These are phyloP conservation scores for Aspergillus felis DNA, from an alignment of 2,329 filamentous ascomycete genomes.

Conservation along the genomic window DNA sequence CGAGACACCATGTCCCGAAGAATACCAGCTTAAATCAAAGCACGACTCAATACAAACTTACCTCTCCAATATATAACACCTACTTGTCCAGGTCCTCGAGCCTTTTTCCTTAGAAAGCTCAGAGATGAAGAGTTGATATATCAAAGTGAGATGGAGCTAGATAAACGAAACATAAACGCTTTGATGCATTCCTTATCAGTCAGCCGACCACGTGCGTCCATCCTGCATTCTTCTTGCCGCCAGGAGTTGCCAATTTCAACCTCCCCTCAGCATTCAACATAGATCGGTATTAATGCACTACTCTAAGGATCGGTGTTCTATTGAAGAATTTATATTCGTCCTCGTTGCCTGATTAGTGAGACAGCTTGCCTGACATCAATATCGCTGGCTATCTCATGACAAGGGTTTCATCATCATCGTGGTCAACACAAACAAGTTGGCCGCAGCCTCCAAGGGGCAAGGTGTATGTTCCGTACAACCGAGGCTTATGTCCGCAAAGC, in stretches of 20 bases:
- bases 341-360: neutral
- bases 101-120: neutral
- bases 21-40: neutral
- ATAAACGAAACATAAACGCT: neutral
- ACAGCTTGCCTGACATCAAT: neutral
- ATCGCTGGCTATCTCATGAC: neutral
- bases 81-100: neutral
- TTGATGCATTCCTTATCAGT: conserved; percentile 1
- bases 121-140: neutral
- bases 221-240: neutral
- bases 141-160: neutral
- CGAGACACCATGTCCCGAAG: neutral
- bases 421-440: neutral
- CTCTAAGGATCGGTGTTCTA: neutral
- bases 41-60: neutral
- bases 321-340: neutral
- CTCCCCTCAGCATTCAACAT: neutral
- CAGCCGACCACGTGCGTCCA: neutral
- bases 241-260: neutral
- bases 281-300: neutral
- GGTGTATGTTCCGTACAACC: conserved; percentile 2
- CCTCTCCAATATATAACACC: neutral
- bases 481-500: conserved; percentile 1
- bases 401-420: conserved; percentile 10
- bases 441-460: neutral